Percentiles rank a stretch among this genome's conserved stretches.
Conservation (phyloP, 2,329 filamentous ascomycete genomes). For the Chaetomium sp. region DNA sequence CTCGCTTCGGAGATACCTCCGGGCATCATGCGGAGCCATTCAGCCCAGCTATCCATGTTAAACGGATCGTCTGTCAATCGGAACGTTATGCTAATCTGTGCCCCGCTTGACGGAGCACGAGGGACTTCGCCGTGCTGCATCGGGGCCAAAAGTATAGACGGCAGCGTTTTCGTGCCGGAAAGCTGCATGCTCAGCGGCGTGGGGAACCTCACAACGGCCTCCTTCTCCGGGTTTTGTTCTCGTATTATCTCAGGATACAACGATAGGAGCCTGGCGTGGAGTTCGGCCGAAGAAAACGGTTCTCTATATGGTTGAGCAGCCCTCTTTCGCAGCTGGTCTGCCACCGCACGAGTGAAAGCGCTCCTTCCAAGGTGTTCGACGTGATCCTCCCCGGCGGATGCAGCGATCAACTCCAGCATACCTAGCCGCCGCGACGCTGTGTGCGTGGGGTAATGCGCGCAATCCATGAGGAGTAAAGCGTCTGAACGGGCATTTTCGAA, state of each 20-base stretch:
- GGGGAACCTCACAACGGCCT: constrained; percentile 52
- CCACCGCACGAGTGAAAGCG: constrained; percentile 55
- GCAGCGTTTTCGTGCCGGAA: constrained; percentile 54
- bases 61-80: constrained; percentile 54
- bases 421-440: constrained; percentile 55
- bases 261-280: constrained; percentile 57
- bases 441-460: constrained; percentile 58
- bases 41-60: constrained; percentile 57
- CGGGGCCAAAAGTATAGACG: constrained; percentile 59
- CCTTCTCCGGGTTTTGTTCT: constrained; percentile 52
- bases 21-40: constrained; percentile 62
- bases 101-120: constrained; percentile 44
- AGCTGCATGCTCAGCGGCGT: constrained; percentile 60
- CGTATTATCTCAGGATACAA: constrained; percentile 55
- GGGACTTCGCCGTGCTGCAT: constrained; percentile 46
- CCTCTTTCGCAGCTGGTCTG: constrained; percentile 53
- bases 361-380: constrained; percentile 51
- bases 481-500: constrained; percentile 59
- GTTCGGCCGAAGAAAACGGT: constrained; percentile 54
- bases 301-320: constrained; percentile 47
- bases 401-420: constrained; percentile 59
- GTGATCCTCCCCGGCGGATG: constrained; percentile 57
- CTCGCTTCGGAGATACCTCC: constrained; percentile 58
- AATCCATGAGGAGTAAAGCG: constrained; percentile 61
- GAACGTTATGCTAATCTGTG: constrained; percentile 55